phyloP scores from a whole-genome alignment of 768 basidiomycete species.

The Pisolithus albus region DNA sequence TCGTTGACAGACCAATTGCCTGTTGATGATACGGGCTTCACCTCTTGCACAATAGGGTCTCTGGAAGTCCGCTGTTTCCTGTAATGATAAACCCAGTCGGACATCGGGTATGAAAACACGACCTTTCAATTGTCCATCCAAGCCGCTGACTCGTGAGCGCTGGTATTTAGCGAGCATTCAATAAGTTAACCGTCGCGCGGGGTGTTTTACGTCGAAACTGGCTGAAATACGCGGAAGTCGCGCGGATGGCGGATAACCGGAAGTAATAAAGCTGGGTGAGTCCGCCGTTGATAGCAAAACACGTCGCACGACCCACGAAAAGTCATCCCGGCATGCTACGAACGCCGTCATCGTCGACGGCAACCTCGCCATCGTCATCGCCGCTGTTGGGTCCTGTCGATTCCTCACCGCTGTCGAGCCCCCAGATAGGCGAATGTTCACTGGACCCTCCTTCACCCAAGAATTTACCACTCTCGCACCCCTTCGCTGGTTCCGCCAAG shows the following conservation, averaged over 20 bases:
- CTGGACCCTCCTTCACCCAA: conserved; percentile 26
- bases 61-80: too few species aligned
- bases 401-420: conserved; percentile 34
- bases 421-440: conserved; percentile 19
- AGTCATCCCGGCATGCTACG: neutral
- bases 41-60: too few species aligned
- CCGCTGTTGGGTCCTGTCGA: conserved; percentile 33
- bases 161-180: too few species aligned
- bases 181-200: too few species aligned
- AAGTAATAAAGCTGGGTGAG: too few species aligned
- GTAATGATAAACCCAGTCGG: too few species aligned
- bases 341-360: neutral
- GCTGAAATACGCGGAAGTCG: neutral
- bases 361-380: conserved; percentile 45
- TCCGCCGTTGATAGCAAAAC: neutral
- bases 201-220: neutral
- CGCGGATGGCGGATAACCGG: too few species aligned
- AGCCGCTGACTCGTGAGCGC: too few species aligned
- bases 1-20: too few species aligned
- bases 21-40: too few species aligned
- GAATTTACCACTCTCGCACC: conserved; percentile 28
- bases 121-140: too few species aligned
- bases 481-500: conserved; percentile 55
- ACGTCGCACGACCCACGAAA: neutral
- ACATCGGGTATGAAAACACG: too few species aligned